Evolutionary conservation across 2,329 filamentous ascomycete genomes (phyloP).

Genomic region (Talaromyces sp.): DNA sequence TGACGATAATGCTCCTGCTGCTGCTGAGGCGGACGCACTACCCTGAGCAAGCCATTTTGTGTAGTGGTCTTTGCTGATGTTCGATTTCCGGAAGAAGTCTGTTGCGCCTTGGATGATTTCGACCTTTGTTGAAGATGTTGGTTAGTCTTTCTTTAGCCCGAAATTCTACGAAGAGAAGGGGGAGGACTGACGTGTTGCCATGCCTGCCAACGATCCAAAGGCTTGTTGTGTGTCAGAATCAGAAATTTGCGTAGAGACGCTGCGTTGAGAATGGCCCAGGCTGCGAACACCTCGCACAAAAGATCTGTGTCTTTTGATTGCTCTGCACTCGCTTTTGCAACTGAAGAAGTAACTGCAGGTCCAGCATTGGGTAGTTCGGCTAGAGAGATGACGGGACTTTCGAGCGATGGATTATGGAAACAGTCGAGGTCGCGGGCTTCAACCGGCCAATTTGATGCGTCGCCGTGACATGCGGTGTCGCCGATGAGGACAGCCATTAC

Average conservation of each 20-base stretch:
- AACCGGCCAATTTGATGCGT: conserved; percentile 9
- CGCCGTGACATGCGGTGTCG: conserved; percentile 24
- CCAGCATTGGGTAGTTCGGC: conserved; percentile 21
- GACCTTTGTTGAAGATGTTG: background rate
- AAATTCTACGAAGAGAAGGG: background rate
- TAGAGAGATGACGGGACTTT: conserved; percentile 31
- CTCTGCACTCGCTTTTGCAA: conserved; percentile 22
- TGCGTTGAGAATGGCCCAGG: conserved; percentile 34
- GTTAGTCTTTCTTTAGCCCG: background rate
- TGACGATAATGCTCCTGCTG: background rate
- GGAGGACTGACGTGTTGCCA: conserved; percentile 30
- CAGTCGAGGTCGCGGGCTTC: conserved; percentile 23
- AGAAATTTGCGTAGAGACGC: conserved; percentile 33
- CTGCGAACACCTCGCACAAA: conserved; percentile 39
- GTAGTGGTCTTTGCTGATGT: conserved; percentile 10
- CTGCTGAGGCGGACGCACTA: background rate
- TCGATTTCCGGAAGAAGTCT: conserved; percentile 15
- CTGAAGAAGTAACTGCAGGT: conserved; percentile 17
- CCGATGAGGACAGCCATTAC: conserved; percentile 30
- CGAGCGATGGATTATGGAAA: conserved; percentile 23
- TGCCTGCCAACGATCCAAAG: conserved; percentile 27
- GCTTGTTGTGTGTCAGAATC: conserved; percentile 27
- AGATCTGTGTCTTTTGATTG: conserved; percentile 32
- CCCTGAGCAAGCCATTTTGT: conserved; percentile 11
- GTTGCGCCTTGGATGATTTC: conserved; percentile 10